Evolutionary conservation across 2,329 filamentous ascomycete genomes (phyloP), one percentile per base, ranked within the genome.

Genomic region (Bipolaris cookei): DNA sequence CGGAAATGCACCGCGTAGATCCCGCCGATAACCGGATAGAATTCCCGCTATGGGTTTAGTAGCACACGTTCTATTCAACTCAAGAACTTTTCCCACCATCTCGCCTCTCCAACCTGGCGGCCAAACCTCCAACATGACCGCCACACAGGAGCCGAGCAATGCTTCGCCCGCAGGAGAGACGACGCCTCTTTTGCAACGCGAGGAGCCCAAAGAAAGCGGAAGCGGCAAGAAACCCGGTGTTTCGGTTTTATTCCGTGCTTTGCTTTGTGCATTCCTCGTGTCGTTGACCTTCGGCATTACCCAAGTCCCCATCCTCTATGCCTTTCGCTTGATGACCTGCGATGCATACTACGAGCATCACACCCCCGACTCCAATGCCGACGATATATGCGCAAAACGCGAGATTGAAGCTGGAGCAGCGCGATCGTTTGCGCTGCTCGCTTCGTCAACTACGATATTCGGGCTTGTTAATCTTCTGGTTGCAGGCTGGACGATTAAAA

Each of bases 271-370:
- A 6, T 88, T 88, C 66, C 74, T 89, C 14, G 83, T 88, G 51
- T 86, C 80, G 4, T 64, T 82, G 32, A 80, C 79, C 5, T 83
- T 83, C 66, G 74, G 77, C 18, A 79, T 82, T 18, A 83, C 81
- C 0, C 81, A 83, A 66, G 81, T 82, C 4, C 80, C 80, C 6
- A 70, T 83, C 5, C 73, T 89, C 43, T 89, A 88, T 72, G 86
- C 88, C 21, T 90, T 91, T 65, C 86, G 87, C 55, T 70, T 89
- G 1, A 90, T 91, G 88, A 86, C 86, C 47, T 91, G 89, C 74
- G 86, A 91, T 52, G 82, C 84, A 49, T 91, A 86, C 71, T 91
- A 90, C 74, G 77, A 81, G 34, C 78, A 78, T 2, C 84, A 90
- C 82, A 0, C 84, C 78, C 47, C 57, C 30, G 51, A 64, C 76